These are phyloP conservation scores for Marasmius oreades DNA, from an alignment of 1,284 basidiomycete genomes.

Conservation along the genomic window DNA sequence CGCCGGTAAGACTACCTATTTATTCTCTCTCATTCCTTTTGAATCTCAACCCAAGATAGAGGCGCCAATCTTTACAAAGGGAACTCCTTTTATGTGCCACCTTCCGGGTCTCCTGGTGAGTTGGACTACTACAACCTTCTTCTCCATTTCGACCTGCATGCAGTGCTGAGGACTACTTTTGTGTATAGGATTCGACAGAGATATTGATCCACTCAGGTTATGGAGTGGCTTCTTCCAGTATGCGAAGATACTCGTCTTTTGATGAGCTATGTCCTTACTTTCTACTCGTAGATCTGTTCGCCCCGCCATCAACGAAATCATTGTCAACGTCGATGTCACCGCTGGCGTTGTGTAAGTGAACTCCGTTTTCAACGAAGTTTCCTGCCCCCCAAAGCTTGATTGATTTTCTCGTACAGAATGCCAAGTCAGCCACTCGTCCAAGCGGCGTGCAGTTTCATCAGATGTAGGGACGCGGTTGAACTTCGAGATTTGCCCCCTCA, in stretches of 20 bases:
- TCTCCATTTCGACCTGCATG: not conserved
- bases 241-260: conserved; percentile 5
- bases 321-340: conserved; percentile 39
- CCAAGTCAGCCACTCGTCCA: not conserved
- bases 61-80: conserved; percentile 23
- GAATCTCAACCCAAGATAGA: conserved; percentile 13
- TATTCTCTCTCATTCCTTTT: not conserved
- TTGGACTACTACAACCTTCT: not conserved
- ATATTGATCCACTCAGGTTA: conserved; percentile 29
- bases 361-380: not conserved
- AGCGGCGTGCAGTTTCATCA: not conserved
- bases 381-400: not conserved
- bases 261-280: not conserved
- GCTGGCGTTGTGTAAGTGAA: conserved; percentile 33
- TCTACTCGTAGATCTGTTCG: conserved; percentile 34
- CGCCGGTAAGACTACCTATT: conserved; percentile 21
- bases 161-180: not conserved
- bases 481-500: not conserved
- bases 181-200: conserved; percentile 11
- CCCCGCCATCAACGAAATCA: conserved; percentile 29
- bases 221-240: conserved; percentile 37
- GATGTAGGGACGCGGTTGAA: not conserved
- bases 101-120: not conserved
- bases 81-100: conserved; percentile 25
- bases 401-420: not conserved